Conservation (phyloP, 129 eudicot species). For the Oenanthe sinensis region DNA sequence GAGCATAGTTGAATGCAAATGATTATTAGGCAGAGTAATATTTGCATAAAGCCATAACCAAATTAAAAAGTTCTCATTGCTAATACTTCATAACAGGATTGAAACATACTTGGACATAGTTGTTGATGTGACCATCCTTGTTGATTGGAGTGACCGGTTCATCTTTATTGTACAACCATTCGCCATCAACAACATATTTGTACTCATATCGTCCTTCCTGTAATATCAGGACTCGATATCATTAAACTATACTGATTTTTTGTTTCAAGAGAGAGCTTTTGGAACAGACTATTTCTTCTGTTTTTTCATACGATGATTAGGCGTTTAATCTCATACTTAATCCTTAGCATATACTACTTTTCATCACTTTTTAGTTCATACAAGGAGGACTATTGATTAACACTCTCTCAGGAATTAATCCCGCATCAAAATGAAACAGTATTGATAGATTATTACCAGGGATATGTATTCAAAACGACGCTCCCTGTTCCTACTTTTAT, state of each 20-base stretch:
- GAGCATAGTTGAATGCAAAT: neutral
- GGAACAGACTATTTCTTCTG: too few species aligned
- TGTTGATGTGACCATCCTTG: constrained; percentile 89
- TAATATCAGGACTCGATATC: neutral
- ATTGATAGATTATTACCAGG: too few species aligned
- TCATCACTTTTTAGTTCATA: too few species aligned
- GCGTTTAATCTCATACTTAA: too few species aligned
- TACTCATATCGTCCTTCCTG: constrained; percentile 95
- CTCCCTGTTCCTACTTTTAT: neutral
- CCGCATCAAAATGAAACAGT: too few species aligned
- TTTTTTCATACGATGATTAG: too few species aligned
- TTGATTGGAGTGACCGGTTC: constrained; percentile 57
- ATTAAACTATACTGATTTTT: neutral
- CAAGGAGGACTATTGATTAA: too few species aligned
- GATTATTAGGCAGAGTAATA: neutral
- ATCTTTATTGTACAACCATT: constrained; percentile 58
- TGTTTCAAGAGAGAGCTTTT: neutral
- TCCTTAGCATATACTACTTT: too few species aligned
- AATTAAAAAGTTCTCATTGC: neutral
- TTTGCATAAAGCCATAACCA: neutral
- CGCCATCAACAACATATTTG: constrained; percentile 87
- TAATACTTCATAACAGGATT: neutral
- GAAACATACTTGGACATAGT: constrained; percentile 51
- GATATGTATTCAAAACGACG: neutral
- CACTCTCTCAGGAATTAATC: too few species aligned